phyloP scores from a whole-genome alignment of 495 filamentous ascomycete genomes.

The Podospora anserina region DNA sequence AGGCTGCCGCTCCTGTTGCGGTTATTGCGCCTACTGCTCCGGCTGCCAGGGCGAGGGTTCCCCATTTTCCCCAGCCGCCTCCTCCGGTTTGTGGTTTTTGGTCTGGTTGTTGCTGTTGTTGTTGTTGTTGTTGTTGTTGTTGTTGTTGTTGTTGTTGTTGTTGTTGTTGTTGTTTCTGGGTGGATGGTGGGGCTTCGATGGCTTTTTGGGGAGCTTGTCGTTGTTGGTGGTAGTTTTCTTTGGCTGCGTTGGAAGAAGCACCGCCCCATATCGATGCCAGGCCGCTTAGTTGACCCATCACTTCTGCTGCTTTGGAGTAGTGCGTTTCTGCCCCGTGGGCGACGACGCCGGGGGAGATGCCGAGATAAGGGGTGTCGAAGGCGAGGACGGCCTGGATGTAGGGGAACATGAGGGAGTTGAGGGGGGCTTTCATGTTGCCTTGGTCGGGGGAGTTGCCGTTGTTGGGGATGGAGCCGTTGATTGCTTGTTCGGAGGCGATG shows the following conservation, averaged over 20 bases:
- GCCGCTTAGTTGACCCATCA: constrained; percentile 63
- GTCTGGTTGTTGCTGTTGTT: constrained; percentile 13
- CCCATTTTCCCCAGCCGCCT: constrained; percentile 63
- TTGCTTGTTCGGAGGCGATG: constrained; percentile 64
- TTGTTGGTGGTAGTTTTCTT: constrained; percentile 28
- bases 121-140: constrained; percentile 25
- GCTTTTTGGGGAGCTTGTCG: constrained; percentile 25
- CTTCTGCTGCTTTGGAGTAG: constrained; percentile 67
- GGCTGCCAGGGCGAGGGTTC: constrained; percentile 76
- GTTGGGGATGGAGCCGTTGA: constrained; percentile 40
- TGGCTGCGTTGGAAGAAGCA: constrained; percentile 15
- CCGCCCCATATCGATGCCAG: constrained; percentile 61
- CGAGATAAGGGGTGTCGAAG: constrained; percentile 93
- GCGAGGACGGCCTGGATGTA: constrained; percentile 82
- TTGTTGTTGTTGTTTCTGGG: constrained; percentile 14
- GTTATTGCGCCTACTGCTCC: constrained; percentile 77
- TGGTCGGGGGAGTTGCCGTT: constrained; percentile 31
- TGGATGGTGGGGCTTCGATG: constrained; percentile 37
- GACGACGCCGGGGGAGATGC: constrained; percentile 82
- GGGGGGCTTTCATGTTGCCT: constrained; percentile 28
- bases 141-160: constrained; percentile 22
- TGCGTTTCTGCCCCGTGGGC: constrained; percentile 87
- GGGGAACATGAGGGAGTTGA: constrained; percentile 57
- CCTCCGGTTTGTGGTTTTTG: constrained; percentile 30
- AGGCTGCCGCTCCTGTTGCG: constrained; percentile 84